These are phyloP conservation scores for Aphanomyces euteiches DNA, from an alignment of 352 stramenopile species.

Conservation along the genomic window DNA sequence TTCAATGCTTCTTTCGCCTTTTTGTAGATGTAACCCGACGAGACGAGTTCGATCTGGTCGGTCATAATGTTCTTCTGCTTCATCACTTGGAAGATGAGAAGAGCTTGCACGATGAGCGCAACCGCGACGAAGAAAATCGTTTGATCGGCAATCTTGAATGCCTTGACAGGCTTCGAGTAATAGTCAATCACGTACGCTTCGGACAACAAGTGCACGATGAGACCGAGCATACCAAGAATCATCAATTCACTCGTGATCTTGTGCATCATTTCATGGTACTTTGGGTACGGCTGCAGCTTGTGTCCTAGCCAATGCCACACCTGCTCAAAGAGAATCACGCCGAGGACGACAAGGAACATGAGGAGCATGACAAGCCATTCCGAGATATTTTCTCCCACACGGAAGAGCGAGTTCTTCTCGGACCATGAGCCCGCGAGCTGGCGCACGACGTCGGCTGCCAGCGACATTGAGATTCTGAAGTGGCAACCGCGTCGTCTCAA, in stretches of 20 bases:
- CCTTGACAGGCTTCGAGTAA: constrained; percentile 29
- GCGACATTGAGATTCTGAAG: too few relatives aligned
- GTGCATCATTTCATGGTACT: constrained; percentile 40
- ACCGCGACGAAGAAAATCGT: constrained; percentile 36
- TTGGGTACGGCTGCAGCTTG: constrained; percentile 32
- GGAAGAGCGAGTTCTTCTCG: constrained; percentile 25
- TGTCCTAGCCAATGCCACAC: constrained; percentile 33
- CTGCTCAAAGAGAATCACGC: constrained; percentile 33
- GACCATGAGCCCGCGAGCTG: background rate
- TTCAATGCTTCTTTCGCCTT: constrained; percentile 20
- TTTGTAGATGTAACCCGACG: constrained; percentile 23
- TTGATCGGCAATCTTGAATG: constrained; percentile 41
- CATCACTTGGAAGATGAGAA: constrained; percentile 34
- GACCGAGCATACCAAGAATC: constrained; percentile 37
- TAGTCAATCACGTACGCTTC: constrained; percentile 26
- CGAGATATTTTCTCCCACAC: constrained; percentile 21
- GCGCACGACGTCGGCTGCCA: background rate
- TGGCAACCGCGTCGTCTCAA: background rate
- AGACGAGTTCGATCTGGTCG: constrained; percentile 34
- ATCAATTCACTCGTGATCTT: constrained; percentile 37
- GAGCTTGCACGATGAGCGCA: constrained; percentile 36
- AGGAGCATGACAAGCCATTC: constrained; percentile 18
- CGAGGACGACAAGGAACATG: constrained; percentile 13
- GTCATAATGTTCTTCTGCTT: constrained; percentile 31
- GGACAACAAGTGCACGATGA: constrained; percentile 31